Evolutionary conservation across 208 protist genomes (phyloP).

Genomic region (Trypanosoma rangeli): DNA sequence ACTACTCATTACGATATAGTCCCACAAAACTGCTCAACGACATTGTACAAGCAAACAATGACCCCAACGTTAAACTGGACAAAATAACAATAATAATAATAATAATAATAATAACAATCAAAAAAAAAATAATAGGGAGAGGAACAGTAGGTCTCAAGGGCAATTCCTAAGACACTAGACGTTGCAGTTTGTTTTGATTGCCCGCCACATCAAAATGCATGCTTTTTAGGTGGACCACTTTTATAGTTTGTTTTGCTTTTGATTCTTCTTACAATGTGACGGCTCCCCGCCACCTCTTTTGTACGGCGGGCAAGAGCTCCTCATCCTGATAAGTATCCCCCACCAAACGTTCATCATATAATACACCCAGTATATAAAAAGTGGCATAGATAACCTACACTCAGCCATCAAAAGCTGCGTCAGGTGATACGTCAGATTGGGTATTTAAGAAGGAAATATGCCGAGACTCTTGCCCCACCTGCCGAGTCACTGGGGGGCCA

Average conservation of each 20-base stretch:
- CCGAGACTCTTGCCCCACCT: not conserved
- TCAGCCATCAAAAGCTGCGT: not conserved
- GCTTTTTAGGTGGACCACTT: not conserved
- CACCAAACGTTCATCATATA: slow-evolving; percentile 13
- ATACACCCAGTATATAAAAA: slow-evolving; percentile 26
- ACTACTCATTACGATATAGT: too few relatives aligned
- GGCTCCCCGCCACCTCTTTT: not conserved
- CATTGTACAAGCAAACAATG: too few relatives aligned
- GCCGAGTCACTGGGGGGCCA: not conserved
- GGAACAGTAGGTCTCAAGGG: not conserved
- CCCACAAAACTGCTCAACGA: too few relatives aligned
- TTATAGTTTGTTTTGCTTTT: not conserved
- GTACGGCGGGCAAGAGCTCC: not conserved
- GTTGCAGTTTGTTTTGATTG: too few relatives aligned
- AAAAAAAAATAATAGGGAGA: slow-evolving; percentile 1
- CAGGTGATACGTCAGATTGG: not conserved
- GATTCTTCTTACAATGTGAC: not conserved
- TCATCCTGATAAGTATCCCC: not conserved
- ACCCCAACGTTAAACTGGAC: not conserved
- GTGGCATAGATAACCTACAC: not conserved
- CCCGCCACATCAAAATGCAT: not conserved
- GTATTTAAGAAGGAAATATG: not conserved
- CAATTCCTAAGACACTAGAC: too few relatives aligned
- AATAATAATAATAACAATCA: not conserved
- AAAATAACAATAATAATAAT: not conserved